Percentiles rank a stretch among this genome's conserved stretches.
phyloP scores from a whole-genome alignment of 2,329 filamentous ascomycete genomes.

The Colletotrichum cereale region DNA sequence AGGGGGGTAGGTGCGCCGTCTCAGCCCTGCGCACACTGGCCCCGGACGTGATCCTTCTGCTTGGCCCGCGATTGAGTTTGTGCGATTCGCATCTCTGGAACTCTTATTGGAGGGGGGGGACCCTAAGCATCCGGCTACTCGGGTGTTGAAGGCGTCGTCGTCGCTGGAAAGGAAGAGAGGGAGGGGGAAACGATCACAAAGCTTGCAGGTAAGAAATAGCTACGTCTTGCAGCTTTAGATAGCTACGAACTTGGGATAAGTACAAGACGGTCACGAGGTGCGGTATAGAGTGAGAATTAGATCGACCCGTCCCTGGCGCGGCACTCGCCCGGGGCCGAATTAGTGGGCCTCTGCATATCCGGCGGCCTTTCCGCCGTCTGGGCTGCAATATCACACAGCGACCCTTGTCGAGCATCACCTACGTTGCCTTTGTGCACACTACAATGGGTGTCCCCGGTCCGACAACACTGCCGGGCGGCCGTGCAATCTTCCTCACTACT shows the following conservation, averaged over 20 bases:
- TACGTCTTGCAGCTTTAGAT: too few species aligned
- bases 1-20: background rate
- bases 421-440: background rate
- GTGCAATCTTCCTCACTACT: constrained; percentile 3
- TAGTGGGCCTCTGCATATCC: background rate
- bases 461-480: constrained; percentile 4
- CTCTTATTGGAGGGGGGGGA: background rate
- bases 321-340: background rate
- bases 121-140: background rate
- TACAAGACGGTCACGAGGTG: too few species aligned
- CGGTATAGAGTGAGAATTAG: too few species aligned
- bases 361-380: background rate
- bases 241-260: too few species aligned
- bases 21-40: background rate
- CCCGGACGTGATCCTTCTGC: background rate
- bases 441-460: constrained; percentile 2
- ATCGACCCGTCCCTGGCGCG: background rate
- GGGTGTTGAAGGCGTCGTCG: background rate
- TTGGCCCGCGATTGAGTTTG: background rate
- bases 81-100: background rate
- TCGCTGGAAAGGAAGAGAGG: background rate
- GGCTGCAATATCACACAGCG: background rate
- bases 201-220: too few species aligned
- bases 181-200: background rate
- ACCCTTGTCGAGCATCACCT: background rate